These are phyloP conservation scores for Anastatica hierochuntica DNA, from an alignment of 345 rosid genomes.

Conservation along the genomic window DNA sequence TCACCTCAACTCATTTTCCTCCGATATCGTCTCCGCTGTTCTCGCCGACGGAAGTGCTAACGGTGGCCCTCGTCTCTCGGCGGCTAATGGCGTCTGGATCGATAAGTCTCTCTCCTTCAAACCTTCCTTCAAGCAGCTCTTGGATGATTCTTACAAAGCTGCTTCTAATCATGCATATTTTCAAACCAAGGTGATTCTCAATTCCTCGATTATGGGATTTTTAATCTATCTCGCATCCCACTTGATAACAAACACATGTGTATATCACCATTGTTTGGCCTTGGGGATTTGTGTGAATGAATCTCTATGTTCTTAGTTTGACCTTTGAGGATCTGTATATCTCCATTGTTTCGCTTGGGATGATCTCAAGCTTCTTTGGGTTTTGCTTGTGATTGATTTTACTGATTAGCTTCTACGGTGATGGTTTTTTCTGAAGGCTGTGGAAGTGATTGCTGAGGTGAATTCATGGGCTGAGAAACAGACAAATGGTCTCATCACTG, in stretches of 20 bases:
- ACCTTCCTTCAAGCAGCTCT: constrained; percentile 45
- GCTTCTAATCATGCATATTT: constrained; percentile 55
- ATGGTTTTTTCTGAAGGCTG: constrained; percentile 21
- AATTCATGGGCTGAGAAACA: constrained; percentile 70
- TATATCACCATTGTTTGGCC: not conserved
- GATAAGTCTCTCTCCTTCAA: constrained; percentile 54
- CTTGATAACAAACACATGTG: no score
- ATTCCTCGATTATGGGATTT: not conserved
- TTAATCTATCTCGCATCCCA: no score
- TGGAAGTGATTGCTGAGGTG: constrained; percentile 49
- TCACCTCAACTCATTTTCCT: constrained; percentile 43
- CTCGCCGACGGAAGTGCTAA: constrained; percentile 54
- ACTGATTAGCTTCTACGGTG: not conserved
- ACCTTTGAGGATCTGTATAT: not conserved
- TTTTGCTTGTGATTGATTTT: not conserved
- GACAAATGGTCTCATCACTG: constrained; percentile 62
- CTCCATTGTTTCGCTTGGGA: not conserved
- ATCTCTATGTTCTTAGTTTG: not conserved
- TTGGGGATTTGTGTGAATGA: no score
- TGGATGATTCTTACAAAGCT: constrained; percentile 50
- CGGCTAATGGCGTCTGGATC: constrained; percentile 62
- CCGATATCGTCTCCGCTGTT: constrained; percentile 50
- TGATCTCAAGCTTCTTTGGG: not conserved
- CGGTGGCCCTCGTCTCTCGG: constrained; percentile 61
- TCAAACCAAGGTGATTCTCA: constrained; percentile 43